phyloP scores from a whole-genome alignment of 441 rosid genomes.

The Gossypium schwendimanii region DNA sequence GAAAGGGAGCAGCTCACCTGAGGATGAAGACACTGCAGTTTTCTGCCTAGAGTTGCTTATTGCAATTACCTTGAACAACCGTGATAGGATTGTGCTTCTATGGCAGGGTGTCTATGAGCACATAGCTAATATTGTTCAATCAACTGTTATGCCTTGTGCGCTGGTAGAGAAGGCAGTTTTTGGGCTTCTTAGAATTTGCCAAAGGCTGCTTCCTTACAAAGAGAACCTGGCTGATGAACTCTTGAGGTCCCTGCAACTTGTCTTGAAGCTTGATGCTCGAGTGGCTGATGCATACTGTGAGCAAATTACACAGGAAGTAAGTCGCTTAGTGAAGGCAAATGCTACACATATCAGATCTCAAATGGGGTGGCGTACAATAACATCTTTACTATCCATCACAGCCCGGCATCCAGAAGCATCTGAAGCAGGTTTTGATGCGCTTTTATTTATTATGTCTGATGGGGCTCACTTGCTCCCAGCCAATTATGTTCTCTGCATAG shows the following conservation, averaged over 20 bases:
- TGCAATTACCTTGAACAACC: constrained; percentile 84
- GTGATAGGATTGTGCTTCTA: constrained; percentile 80
- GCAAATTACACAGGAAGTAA: constrained; percentile 80
- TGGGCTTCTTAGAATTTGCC: constrained; percentile 88
- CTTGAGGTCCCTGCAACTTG: constrained; percentile 83
- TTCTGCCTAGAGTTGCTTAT: constrained; percentile 90
- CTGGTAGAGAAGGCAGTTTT: constrained; percentile 90
- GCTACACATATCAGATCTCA: constrained; percentile 86
- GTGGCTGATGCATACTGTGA: constrained; percentile 97
- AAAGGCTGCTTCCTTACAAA: constrained; percentile 89
- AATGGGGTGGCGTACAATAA: constrained; percentile 87
- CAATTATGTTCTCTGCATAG: constrained; percentile 69
- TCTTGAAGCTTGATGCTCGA: constrained; percentile 88
- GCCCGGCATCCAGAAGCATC: constrained; percentile 96
- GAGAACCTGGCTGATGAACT: constrained; percentile 92
- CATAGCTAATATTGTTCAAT: constrained; percentile 85
- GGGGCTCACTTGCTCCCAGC: constrained; percentile 72
- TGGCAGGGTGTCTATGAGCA: constrained; percentile 97
- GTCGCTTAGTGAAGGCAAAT: constrained; percentile 91
- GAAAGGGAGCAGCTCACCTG: constrained; percentile 68
- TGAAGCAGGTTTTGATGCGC: constrained; percentile 74
- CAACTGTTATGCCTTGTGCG: constrained; percentile 81
- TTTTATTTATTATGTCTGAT: constrained; percentile 70
- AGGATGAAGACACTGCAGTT: constrained; percentile 92
- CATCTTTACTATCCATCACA: constrained; percentile 77